These are phyloP conservation scores for Conticribra guillardii DNA, from an alignment of 108 stramenopile species.

Conservation along the genomic window DNA sequence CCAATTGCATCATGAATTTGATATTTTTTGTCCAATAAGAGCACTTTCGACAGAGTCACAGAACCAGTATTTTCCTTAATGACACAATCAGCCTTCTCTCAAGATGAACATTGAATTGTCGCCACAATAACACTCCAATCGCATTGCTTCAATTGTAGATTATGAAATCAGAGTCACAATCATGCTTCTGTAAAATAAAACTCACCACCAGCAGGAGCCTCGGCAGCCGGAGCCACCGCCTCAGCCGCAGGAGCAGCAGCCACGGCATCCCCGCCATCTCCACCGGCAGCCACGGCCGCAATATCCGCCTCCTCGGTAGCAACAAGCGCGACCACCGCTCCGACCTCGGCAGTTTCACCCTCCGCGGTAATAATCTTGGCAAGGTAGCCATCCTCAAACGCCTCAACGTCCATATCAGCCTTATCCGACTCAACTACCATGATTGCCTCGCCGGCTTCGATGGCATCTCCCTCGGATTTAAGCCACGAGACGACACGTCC, in stretches of 20 bases:
- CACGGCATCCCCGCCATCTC: conserved; percentile 55
- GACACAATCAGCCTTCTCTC: too few species aligned
- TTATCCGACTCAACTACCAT: conserved; percentile 98
- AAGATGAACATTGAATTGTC: too few species aligned
- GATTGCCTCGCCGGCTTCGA: conserved; percentile 93
- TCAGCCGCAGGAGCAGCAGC: conserved; percentile 53
- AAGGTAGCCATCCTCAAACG: conserved; percentile 95
- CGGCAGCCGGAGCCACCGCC: conserved; percentile 44
- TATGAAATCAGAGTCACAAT: too few species aligned
- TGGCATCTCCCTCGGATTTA: conserved; percentile 92
- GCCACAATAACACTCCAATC: too few species aligned
- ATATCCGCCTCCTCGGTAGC: conserved; percentile 84
- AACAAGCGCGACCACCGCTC: conserved; percentile 91
- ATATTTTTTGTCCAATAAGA: too few species aligned
- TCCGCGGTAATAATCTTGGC: conserved; percentile 93
- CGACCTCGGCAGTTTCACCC: conserved; percentile 93
- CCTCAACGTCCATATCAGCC: conserved; percentile 99
- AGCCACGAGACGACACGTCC: conserved; percentile 95
- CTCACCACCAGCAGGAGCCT: conserved; percentile 28
- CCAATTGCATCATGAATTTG: too few species aligned
- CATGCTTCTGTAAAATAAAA: too few species aligned
- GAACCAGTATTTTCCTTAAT: too few species aligned
- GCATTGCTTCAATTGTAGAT: too few species aligned
- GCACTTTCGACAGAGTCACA: too few species aligned
- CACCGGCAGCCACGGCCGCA: conserved; percentile 64